These are phyloP conservation scores for Spergularia azorica DNA, from an alignment of 179 eudicot genomes.

Conservation along the genomic window DNA sequence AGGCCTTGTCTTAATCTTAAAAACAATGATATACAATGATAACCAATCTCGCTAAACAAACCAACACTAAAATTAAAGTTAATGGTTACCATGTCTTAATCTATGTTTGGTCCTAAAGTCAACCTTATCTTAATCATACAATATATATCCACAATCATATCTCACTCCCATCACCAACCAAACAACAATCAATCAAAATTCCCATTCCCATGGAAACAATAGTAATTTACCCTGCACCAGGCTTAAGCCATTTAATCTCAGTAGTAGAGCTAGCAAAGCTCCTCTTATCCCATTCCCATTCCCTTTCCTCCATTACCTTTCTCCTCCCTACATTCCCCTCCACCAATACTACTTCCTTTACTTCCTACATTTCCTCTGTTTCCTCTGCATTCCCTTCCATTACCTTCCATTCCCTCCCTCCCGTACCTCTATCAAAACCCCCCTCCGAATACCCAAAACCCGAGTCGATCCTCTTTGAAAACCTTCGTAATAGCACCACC, in stretches of 20 bases:
- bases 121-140: too few species aligned
- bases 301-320: constrained; percentile 33
- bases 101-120: too few species aligned
- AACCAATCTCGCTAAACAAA: too few species aligned
- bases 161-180: too few species aligned
- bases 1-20: too few species aligned
- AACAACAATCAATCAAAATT: too few species aligned
- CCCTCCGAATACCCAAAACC: constrained; percentile 13
- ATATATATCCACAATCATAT: too few species aligned
- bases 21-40: too few species aligned
- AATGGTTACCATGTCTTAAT: too few species aligned
- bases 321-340: constrained; percentile 19
- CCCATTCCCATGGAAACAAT: constrained; percentile 21
- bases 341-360: not conserved
- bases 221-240: constrained; percentile 46
- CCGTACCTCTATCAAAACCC: constrained; percentile 16
- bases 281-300: constrained; percentile 21
- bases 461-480: constrained; percentile 21
- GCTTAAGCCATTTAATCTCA: constrained; percentile 47
- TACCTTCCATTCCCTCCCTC: constrained; percentile 40
- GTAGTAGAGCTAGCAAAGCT: constrained; percentile 47
- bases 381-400: constrained; percentile 39
- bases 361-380: constrained; percentile 35
- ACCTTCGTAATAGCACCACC: constrained; percentile 17
- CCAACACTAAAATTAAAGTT: too few species aligned